These are phyloP conservation scores for Raffaelea deltoideospora DNA, from an alignment of 2,329 filamentous ascomycete species.

Conservation along the genomic window DNA sequence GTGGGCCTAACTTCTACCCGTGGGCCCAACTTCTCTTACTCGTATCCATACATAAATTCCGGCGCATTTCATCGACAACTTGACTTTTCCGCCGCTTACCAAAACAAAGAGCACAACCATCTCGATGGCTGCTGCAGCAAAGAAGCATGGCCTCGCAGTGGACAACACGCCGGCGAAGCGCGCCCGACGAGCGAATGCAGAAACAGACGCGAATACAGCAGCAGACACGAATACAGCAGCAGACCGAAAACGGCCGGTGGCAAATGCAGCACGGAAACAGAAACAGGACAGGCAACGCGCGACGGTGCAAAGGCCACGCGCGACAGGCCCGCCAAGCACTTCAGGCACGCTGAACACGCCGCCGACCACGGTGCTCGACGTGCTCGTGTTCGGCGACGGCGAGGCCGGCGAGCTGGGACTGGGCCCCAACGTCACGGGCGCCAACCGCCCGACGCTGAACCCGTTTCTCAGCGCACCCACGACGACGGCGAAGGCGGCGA, in stretches of 20 bases:
- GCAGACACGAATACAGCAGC: no score
- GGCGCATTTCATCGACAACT: neutral
- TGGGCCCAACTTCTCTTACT: no score
- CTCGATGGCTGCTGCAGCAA: neutral
- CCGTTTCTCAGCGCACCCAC: neutral
- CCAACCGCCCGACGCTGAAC: conserved; percentile 2
- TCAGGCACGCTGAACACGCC: neutral
- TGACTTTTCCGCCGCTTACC: neutral
- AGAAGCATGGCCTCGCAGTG: neutral
- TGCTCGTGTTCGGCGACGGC: conserved; percentile 5
- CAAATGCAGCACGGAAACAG: neutral
- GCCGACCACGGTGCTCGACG: conserved; percentile 2
- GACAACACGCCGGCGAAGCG: neutral
- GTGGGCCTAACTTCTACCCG: no score
- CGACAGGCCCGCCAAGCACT: neutral
- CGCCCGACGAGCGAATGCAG: neutral
- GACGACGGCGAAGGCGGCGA: neutral
- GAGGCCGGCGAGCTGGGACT: conserved; percentile 7
- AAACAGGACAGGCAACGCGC: neutral
- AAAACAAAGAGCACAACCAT: neutral
- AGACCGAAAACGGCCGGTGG: neutral
- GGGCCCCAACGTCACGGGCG: neutral
- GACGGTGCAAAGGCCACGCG: no score
- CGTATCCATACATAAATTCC: no score
- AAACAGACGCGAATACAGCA: no score